Evolutionary conservation across 257 asterid species (phyloP).

Genomic region (Prunella vulgaris): DNA sequence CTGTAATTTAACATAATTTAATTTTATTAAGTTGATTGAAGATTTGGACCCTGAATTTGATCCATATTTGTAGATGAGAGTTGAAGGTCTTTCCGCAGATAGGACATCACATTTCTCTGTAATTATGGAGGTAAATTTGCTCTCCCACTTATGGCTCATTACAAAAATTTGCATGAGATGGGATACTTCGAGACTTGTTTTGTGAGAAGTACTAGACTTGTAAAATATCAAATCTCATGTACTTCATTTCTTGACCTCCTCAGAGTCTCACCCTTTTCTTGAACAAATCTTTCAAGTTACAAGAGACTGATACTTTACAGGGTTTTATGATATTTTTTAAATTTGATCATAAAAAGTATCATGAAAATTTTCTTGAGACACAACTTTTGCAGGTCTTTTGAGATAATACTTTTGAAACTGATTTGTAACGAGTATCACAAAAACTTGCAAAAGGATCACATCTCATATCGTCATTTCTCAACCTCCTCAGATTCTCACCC

Average conservation of each 20-base stretch:
- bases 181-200: no score
- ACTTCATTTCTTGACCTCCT: no score
- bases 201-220: no score
- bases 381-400: no score
- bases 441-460: no score
- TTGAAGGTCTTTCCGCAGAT: constrained; percentile 81
- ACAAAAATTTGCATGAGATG: neutral
- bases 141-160: neutral
- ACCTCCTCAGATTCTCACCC: neutral
- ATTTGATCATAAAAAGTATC: no score
- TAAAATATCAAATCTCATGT: no score
- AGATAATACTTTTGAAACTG: neutral
- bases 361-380: no score
- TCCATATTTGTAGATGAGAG: constrained; percentile 65
- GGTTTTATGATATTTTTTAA: no score
- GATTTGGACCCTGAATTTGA: constrained; percentile 10
- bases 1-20: neutral
- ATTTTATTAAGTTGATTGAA: neutral
- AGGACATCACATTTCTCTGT: constrained; percentile 88
- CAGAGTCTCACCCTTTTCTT: no score
- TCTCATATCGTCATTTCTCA: neutral
- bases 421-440: neutral
- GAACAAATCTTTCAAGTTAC: no score
- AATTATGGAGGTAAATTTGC: constrained; percentile 66
- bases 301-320: no score